Base-by-base conservation (phyloP, 2,329 filamentous ascomycete species). In the Fusarium tricinctum region DNA sequence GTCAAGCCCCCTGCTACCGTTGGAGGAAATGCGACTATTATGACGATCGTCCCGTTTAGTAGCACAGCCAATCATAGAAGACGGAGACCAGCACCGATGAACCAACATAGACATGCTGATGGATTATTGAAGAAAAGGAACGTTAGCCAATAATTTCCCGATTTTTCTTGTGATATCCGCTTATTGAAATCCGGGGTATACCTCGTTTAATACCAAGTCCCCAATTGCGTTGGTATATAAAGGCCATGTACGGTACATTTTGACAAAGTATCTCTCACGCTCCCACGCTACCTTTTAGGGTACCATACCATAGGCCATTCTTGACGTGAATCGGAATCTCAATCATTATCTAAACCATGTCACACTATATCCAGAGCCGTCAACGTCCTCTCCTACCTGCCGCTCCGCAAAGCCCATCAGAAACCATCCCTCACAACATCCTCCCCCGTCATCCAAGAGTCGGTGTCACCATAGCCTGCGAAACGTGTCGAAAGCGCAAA, bases 361-460 rank as follows among this genome's bases (percentile, higher is more conserved):
- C 55, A 6, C 5, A 12, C 1, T 15, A 9, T 5, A 22, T 35
- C 12, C 30, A 40, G 32, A 3, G 6, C 19, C 19, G 20, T 4
- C 43, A 44, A 5, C 61, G 62, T 6, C 6, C 17, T 22, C 42
- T 66, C 19, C 56, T 66, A 12, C 62, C 63, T 10, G 40, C 62
- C n/a, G 1, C 6, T 8, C 6, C 43, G 4, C 8, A 23, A 14
- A 23, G 17, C 4, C 32, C 20, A 5, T 35, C 13, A 10, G 9
- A 4, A 1, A 15, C 46, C 12, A 5, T 3, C 28, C 19, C 26
- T 10, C 56, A 17, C 2, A 1, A 6, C 1, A 0, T 35, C 13
- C 13, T 56, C n/a, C 49, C 14, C 2, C 62, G 45, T 0, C 42
- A 42, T 4, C n/a, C 45, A 8, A 52, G 56, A 28, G 19, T 42